A percentile compares a stretch with the other conserved stretches of the same genome.
Conservation (phyloP, 2,329 filamentous ascomycete species). For the Pseudocercospora pini-densiflorae region DNA sequence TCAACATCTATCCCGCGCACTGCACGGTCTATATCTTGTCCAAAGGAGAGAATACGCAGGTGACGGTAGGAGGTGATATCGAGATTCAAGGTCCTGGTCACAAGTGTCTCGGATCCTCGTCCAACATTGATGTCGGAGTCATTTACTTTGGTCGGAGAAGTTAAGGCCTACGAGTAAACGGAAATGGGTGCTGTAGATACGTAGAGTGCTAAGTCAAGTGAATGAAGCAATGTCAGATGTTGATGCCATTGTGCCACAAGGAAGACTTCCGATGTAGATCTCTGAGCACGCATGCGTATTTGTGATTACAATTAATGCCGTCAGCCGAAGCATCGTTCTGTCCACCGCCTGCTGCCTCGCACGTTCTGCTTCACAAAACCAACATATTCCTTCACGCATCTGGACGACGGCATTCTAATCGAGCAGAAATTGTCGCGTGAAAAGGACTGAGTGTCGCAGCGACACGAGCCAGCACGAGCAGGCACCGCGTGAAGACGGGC, state of each 20-base stretch:
- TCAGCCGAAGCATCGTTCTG: not conserved
- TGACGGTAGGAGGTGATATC: not conserved
- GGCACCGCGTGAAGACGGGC: too few species aligned
- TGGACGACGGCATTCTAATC: not conserved
- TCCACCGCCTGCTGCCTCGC: too few species aligned
- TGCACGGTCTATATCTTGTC: constrained; percentile 9
- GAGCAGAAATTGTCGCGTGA: not conserved
- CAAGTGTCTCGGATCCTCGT: not conserved
- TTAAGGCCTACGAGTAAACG: too few species aligned
- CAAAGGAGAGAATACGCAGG: not conserved
- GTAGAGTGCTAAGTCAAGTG: too few species aligned
- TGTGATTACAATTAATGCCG: not conserved
- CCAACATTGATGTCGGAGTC: not conserved
- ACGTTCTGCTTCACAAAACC: not conserved
- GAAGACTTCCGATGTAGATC: too few species aligned
- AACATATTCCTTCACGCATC: not conserved
- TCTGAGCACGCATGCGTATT: not conserved
- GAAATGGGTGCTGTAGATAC: too few species aligned
- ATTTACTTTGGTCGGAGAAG: not conserved
- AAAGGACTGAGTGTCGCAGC: not conserved
- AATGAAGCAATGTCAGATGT: too few species aligned
- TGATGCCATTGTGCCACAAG: too few species aligned
- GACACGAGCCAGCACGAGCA: not conserved
- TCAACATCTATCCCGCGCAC: constrained; percentile 16
- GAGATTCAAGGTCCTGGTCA: not conserved